Evolutionary conservation across 2,329 filamentous ascomycete species (phyloP), one percentile per base, ranked within the genome.

Genomic region (Fusarium kyushuense): DNA sequence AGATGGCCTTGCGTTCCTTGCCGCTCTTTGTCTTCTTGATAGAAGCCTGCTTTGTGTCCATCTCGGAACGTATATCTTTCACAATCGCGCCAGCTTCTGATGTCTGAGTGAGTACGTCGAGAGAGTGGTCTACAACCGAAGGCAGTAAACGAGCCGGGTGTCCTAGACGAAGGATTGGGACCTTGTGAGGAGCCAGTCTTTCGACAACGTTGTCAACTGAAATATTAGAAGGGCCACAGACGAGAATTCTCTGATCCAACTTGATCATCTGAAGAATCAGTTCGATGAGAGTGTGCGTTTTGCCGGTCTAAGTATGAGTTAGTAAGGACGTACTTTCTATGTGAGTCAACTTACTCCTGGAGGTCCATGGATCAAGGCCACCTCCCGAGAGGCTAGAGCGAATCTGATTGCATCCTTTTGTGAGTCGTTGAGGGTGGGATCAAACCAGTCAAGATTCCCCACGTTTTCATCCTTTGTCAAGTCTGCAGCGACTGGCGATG

Each of bases 201-300:
- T 99, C 96, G 11, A 97, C 94, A 59, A 99, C 97, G 76, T 99
- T 99, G 84, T 99, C 96, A 2, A 99, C 96, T 1, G 93, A 96
- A 72, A 99, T 94, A 77, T 99, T 99, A 30, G 93, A 97, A 0
- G 96, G 96, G 0, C 95, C 96, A 74, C 96, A 98, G n/a, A 98
- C 95, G 3, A 98, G 84, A 13, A 98, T 84, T 2, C 94, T 88
- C 54, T 90, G 85, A 33, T 89, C 86, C 25, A 88, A 87, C 75
- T 90, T 90, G 55, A 96, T 83, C 71, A 98, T 83, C 76, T 99
- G 96, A n/a, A 96, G 84, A 63, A 99, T 97, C 14, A 99, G 84
- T 78, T 99, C 96, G 62, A 99, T 95, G 38, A 99, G 82, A 0
- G 96, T 98, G 76, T 98, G 95, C 0, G 96, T 99, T 79, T 99